These are phyloP conservation scores for Phytophthora brassicae DNA, from an alignment of 352 stramenopile genomes.

Conservation along the genomic window DNA sequence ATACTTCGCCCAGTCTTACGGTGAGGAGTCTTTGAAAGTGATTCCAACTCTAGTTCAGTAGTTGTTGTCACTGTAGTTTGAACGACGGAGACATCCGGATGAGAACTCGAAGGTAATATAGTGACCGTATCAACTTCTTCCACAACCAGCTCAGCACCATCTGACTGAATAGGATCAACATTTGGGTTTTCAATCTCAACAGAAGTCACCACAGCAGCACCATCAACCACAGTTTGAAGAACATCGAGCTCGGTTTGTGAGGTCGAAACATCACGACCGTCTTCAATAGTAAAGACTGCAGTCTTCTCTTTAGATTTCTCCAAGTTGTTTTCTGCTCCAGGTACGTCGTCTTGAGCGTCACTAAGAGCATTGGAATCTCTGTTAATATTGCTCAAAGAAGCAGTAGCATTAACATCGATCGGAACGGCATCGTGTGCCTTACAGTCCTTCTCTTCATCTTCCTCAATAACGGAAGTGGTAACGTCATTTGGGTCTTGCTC, in stretches of 20 bases:
- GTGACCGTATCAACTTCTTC: not conserved
- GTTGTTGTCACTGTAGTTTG: not conserved
- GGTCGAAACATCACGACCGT: not conserved
- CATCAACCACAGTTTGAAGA: not conserved
- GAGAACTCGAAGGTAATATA: not conserved
- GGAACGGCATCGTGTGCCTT: no score
- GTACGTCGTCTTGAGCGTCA: conserved; percentile 2
- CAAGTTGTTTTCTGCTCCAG: not conserved
- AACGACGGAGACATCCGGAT: not conserved
- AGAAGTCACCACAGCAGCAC: not conserved
- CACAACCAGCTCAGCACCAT: not conserved
- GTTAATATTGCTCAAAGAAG: not conserved
- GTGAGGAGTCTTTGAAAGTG: conserved; percentile 1
- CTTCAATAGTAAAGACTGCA: not conserved
- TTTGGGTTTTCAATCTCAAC: not conserved
- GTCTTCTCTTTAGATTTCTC: conserved; percentile 12
- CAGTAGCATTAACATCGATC: no score
- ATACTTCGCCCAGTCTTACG: conserved; percentile 27
- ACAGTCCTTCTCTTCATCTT: no score
- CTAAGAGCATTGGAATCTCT: not conserved
- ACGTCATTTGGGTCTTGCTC: no score
- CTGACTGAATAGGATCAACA: not conserved
- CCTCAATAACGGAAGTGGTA: no score
- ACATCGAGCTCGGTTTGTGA: not conserved
- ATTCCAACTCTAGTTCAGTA: conserved; percentile 7